Evolutionary conservation across 2,329 filamentous ascomycete species (phyloP).

Genomic region (Sporothrix brasiliensis): DNA sequence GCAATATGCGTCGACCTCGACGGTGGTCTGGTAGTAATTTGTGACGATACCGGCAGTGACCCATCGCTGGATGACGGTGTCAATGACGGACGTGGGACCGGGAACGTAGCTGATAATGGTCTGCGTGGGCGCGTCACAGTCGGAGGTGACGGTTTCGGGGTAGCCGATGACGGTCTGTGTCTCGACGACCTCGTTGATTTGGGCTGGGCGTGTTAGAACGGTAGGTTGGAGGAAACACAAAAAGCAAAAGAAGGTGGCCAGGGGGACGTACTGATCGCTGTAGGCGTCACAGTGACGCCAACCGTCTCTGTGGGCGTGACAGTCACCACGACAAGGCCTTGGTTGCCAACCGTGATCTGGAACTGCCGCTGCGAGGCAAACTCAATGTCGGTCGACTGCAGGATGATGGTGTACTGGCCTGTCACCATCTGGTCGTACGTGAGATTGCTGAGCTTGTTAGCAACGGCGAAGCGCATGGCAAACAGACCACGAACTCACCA

Average conservation of each 20-base stretch:
- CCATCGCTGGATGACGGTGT: slow-evolving; percentile 33
- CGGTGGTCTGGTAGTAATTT: slow-evolving; percentile 35
- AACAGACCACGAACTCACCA: slow-evolving; percentile 2
- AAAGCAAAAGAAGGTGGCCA: neutral
- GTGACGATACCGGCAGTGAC: slow-evolving; percentile 34
- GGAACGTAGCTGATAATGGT: slow-evolving; percentile 35
- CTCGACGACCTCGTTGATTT: slow-evolving; percentile 26
- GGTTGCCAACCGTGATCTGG: slow-evolving; percentile 34
- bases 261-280: slow-evolving; percentile 30
- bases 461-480: neutral
- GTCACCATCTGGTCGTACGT: slow-evolving; percentile 28
- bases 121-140: slow-evolving; percentile 35
- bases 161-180: slow-evolving; percentile 27
- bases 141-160: slow-evolving; percentile 27
- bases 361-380: slow-evolving; percentile 38
- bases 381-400: slow-evolving; percentile 37
- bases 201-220: neutral
- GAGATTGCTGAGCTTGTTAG: slow-evolving; percentile 15
- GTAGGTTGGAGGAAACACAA: neutral
- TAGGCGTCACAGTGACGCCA: slow-evolving; percentile 35
- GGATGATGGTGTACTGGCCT: slow-evolving; percentile 36
- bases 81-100: slow-evolving; percentile 33
- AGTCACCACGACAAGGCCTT: slow-evolving; percentile 34
- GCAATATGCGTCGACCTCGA: slow-evolving; percentile 34
- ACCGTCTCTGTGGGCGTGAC: slow-evolving; percentile 37